phyloP scores from a whole-genome alignment of 768 basidiomycete genomes.

The Lentinula sp. region DNA sequence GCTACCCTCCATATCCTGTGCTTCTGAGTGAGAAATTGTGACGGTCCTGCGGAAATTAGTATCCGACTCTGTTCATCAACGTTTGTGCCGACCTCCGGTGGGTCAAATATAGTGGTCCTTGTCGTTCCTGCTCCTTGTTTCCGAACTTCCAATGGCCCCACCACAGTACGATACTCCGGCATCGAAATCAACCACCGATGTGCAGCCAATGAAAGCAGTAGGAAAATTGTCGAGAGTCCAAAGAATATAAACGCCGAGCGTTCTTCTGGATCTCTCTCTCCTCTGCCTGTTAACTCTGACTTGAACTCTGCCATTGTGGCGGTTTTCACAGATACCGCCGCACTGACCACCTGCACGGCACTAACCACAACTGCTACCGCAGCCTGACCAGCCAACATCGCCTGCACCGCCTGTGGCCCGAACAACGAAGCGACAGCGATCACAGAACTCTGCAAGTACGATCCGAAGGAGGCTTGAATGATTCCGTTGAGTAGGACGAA shows the following conservation, averaged over 20 bases:
- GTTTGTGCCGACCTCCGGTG: conserved; percentile 13
- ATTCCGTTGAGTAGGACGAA: conserved; percentile 61
- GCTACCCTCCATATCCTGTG: conserved; percentile 45
- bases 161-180: conserved; percentile 52
- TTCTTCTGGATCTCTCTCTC: conserved; percentile 47
- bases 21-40: conserved; percentile 26
- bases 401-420: conserved; percentile 66
- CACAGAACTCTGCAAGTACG: conserved; percentile 73
- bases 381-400: conserved; percentile 79
- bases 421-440: conserved; percentile 80
- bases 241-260: conserved; percentile 74
- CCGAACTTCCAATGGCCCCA: conserved; percentile 36
- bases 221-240: conserved; percentile 59
- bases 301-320: conserved; percentile 20
- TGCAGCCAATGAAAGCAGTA: conserved; percentile 45
- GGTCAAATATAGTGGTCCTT: neutral
- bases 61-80: conserved; percentile 24
- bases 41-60: conserved; percentile 27
- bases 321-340: conserved; percentile 49
- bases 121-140: neutral
- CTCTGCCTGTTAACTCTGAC: conserved; percentile 7
- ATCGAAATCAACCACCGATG: conserved; percentile 53
- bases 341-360: conserved; percentile 51
- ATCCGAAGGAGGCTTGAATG: conserved; percentile 52
- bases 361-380: conserved; percentile 81